Conservation (phyloP, 2,329 filamentous ascomycete genomes). For the Cytospora piceicola region DNA sequence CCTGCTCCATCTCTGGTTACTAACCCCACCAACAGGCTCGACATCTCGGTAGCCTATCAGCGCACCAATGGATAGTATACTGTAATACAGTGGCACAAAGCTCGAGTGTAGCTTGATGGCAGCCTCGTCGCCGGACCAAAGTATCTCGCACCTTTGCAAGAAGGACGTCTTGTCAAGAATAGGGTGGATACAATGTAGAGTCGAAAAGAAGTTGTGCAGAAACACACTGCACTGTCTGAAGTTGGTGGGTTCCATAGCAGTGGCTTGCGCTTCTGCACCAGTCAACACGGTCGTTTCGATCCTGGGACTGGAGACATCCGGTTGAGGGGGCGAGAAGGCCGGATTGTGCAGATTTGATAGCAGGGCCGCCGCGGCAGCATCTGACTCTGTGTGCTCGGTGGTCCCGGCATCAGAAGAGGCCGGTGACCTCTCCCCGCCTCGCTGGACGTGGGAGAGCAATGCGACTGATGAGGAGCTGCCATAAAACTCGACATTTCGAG, state of each 20-base stretch:
- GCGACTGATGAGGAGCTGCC: conserved; percentile 52
- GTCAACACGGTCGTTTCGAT: not conserved
- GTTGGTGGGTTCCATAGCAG: conserved; percentile 36
- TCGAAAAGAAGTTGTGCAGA: conserved; percentile 52
- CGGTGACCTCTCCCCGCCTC: conserved; percentile 34
- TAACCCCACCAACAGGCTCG: conserved; percentile 46
- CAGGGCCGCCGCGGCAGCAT: conserved; percentile 41
- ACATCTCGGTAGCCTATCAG: conserved; percentile 50
- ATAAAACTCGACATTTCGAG: conserved; percentile 51
- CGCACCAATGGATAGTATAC: conserved; percentile 50
- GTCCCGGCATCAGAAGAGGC: conserved; percentile 13
- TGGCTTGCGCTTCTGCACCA: conserved; percentile 14
- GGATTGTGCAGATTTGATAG: conserved; percentile 52
- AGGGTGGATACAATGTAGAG: conserved; percentile 47
- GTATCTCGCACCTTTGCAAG: conserved; percentile 45
- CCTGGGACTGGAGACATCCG: conserved; percentile 19
- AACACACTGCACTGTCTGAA: conserved; percentile 50
- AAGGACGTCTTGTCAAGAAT: conserved; percentile 46
- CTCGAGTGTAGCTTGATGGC: conserved; percentile 39
- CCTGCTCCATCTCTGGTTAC: conserved; percentile 51
- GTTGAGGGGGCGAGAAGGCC: conserved; percentile 42
- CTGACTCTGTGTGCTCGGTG: conserved; percentile 29
- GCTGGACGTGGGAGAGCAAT: conserved; percentile 47
- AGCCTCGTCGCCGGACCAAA: conserved; percentile 42
- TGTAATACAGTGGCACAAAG: conserved; percentile 52